Conservation (phyloP, 495 filamentous ascomycete species). For the Cenococcum geophilum region DNA sequence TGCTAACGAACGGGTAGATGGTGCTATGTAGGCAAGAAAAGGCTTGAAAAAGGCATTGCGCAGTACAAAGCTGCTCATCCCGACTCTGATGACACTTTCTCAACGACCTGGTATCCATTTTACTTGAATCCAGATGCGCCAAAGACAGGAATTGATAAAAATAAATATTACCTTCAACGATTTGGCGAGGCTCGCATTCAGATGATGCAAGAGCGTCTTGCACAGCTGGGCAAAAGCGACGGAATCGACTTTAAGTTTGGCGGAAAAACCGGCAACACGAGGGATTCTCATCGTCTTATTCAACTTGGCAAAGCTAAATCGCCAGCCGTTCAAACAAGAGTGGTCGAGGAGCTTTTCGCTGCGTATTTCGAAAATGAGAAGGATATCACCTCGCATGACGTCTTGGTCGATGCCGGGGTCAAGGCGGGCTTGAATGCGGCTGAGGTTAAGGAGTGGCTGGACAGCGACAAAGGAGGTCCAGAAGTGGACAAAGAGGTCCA, state of each 20-base stretch:
- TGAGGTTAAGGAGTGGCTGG: constrained; percentile 58
- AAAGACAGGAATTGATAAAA: constrained; percentile 52
- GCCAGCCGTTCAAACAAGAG: constrained; percentile 51
- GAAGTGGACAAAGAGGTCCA: constrained; percentile 67
- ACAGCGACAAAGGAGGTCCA: constrained; percentile 55
- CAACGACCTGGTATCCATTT: constrained; percentile 67
- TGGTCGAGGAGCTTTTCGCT: constrained; percentile 63
- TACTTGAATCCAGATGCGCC: constrained; percentile 68
- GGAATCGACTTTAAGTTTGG: constrained; percentile 70
- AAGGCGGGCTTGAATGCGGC: constrained; percentile 56
- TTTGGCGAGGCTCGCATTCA: constrained; percentile 56
- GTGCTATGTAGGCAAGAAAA: constrained; percentile 81
- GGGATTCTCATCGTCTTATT: constrained; percentile 69
- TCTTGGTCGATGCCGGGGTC: constrained; percentile 55
- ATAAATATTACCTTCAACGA: constrained; percentile 45
- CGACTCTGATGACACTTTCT: constrained; percentile 60
- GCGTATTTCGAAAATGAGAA: constrained; percentile 71
- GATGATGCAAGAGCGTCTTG: constrained; percentile 54
- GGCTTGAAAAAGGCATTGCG: constrained; percentile 62
- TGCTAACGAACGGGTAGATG: constrained; percentile 17
- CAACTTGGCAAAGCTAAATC: constrained; percentile 60
- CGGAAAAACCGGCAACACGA: constrained; percentile 69
- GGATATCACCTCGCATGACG: constrained; percentile 63
- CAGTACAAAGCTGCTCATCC: constrained; percentile 56
- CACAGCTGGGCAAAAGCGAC: constrained; percentile 50